phyloP scores from a whole-genome alignment of 2,329 filamentous ascomycete genomes.

The Colletotrichum paranaense region DNA sequence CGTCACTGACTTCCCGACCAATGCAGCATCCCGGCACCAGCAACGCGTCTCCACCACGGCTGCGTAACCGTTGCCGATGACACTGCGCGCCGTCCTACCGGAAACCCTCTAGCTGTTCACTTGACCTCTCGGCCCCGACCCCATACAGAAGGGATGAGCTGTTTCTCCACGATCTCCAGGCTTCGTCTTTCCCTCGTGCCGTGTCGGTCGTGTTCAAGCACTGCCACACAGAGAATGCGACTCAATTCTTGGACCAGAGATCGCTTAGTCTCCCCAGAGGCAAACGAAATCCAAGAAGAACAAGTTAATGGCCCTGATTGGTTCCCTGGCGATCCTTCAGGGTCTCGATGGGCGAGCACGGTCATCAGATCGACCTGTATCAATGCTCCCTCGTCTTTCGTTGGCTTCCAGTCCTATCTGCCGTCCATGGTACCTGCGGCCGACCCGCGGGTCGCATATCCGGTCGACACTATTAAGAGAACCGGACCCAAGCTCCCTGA shows the following conservation, averaged over 20 bases:
- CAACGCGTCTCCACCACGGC: not conserved
- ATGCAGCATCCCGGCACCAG: slow-evolving; percentile 12
- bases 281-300: slow-evolving; percentile 24
- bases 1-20: not conserved
- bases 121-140: slow-evolving; percentile 24
- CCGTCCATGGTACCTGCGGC: slow-evolving; percentile 27
- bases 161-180: not conserved
- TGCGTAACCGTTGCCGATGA: slow-evolving; percentile 15
- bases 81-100: slow-evolving; percentile 27
- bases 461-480: not conserved
- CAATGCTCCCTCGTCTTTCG: not conserved
- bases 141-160: slow-evolving; percentile 28
- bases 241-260: not conserved
- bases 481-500: slow-evolving; percentile 1
- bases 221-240: slow-evolving; percentile 25
- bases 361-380: slow-evolving; percentile 10
- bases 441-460: slow-evolving; percentile 21
- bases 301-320: slow-evolving; percentile 9
- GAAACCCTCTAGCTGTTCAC: slow-evolving; percentile 32
- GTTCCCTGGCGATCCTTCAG: slow-evolving; percentile 28
- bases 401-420: not conserved
- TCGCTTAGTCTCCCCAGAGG: slow-evolving; percentile 12
- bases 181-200: not conserved
- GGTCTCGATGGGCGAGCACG: slow-evolving; percentile 4
- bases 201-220: not conserved